phyloP scores from a whole-genome alignment of 192 early-diverging fungal genomes.

The Borealophlyctis nickersoniae region DNA sequence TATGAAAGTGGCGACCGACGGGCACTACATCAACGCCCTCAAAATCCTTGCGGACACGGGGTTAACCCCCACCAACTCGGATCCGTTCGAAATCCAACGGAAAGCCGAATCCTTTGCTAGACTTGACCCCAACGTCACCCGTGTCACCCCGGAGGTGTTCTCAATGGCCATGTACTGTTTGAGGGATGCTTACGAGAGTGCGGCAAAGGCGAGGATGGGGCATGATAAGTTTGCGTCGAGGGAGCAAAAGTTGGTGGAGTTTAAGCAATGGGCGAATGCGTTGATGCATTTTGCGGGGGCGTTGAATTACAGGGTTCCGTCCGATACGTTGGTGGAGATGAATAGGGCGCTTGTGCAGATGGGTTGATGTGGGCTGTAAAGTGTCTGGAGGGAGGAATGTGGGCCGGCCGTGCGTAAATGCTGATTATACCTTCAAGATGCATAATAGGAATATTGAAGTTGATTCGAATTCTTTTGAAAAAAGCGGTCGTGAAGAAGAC shows the following conservation, averaged over 20 bases:
- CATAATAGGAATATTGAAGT: too few species aligned
- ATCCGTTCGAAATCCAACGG: slow-evolving; percentile 54
- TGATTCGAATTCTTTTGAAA: too few species aligned
- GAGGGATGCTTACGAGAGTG: slow-evolving; percentile 54
- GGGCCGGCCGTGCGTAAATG: too few species aligned
- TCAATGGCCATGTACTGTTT: slow-evolving; percentile 69
- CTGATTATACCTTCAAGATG: too few species aligned
- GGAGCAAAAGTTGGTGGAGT: slow-evolving; percentile 44
- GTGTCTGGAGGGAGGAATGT: neutral
- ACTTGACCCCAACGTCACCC: slow-evolving; percentile 66
- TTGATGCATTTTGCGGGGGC: slow-evolving; percentile 80
- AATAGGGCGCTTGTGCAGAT: slow-evolving; percentile 73
- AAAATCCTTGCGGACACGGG: slow-evolving; percentile 54
- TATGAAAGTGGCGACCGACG: slow-evolving; percentile 46
- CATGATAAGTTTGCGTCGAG: slow-evolving; percentile 4
- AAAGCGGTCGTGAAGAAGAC: too few species aligned
- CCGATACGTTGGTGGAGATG: slow-evolving; percentile 71
- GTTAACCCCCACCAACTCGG: slow-evolving; percentile 61
- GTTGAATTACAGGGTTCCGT: slow-evolving; percentile 82
- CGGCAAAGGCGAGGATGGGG: slow-evolving; percentile 12
- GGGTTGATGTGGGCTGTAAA: slow-evolving; percentile 29
- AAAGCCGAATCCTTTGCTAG: slow-evolving; percentile 62
- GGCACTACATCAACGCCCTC: slow-evolving; percentile 49
- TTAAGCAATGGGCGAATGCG: slow-evolving; percentile 61
- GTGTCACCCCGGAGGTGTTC: slow-evolving; percentile 74